These are phyloP conservation scores for Excoecaria agallocha DNA, from an alignment of 345 rosid species.

Conservation along the genomic window DNA sequence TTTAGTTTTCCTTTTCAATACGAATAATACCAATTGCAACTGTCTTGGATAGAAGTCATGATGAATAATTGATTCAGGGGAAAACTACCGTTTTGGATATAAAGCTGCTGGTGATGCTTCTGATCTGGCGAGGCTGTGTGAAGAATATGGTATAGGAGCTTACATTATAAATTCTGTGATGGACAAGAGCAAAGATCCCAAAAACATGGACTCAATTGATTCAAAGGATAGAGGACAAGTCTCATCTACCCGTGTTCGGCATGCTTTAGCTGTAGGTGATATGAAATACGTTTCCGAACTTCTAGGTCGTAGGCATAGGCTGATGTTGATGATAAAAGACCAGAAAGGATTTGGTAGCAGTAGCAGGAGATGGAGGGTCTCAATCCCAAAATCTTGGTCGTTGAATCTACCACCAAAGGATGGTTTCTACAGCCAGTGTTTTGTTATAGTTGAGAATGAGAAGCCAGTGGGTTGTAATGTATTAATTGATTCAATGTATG, in stretches of 20 bases:
- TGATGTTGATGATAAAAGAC: conserved; percentile 46
- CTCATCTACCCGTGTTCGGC: conserved; percentile 91
- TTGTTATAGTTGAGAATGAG: conserved; percentile 40
- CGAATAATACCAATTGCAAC: too few species aligned
- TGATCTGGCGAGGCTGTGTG: conserved; percentile 64
- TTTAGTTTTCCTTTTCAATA: neutral
- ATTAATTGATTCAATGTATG: conserved; percentile 45
- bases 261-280: conserved; percentile 76
- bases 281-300: conserved; percentile 77
- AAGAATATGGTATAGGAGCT: conserved; percentile 63
- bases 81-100: conserved; percentile 88
- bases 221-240: conserved; percentile 85
- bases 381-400: conserved; percentile 52
- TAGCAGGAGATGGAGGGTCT: conserved; percentile 34
- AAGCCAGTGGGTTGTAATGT: conserved; percentile 51
- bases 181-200: conserved; percentile 66
- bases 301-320: conserved; percentile 79
- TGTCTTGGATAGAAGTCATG: conserved; percentile 7
- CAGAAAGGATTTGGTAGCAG: conserved; percentile 23
- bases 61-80: conserved; percentile 45
- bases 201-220: conserved; percentile 35
- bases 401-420: conserved; percentile 76
- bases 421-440: conserved; percentile 59
- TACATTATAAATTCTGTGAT: conserved; percentile 75
- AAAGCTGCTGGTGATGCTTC: conserved; percentile 87